Percentiles rank a stretch among this genome's conserved stretches.
Evolutionary conservation across 306 rosid genomes (phyloP).

Genomic region (Arachis stenosperma): DNA sequence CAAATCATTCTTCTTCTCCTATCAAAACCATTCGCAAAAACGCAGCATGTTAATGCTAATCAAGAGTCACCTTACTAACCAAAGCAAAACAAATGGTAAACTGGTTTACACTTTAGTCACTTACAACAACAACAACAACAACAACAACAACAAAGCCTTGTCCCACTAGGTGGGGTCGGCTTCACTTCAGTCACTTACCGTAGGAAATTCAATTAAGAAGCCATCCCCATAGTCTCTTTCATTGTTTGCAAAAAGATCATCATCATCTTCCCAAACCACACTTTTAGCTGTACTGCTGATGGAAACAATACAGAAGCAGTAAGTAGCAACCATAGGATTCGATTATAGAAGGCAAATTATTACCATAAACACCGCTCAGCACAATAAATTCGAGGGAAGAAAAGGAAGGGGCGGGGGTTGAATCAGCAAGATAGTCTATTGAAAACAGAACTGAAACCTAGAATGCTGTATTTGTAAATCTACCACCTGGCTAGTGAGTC

Average conservation of each 20-base stretch:
- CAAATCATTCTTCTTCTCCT: constrained; percentile 85
- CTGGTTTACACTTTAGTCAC: constrained; percentile 44
- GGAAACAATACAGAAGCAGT: constrained; percentile 38
- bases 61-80: constrained; percentile 37
- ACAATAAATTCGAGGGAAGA: constrained; percentile 13
- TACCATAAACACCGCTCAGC: constrained; percentile 27
- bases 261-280: constrained; percentile 79
- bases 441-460: constrained; percentile 27
- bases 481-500: constrained; percentile 83
- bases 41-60: constrained; percentile 38
- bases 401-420: too few species aligned
- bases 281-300: constrained; percentile 97
- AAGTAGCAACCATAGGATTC: not conserved
- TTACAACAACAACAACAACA: too few species aligned
- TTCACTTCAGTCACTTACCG: constrained; percentile 56
- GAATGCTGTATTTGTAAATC: constrained; percentile 33
- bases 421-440: constrained; percentile 7
- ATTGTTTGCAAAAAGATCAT: constrained; percentile 56
- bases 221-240: constrained; percentile 68
- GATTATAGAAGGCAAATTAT: constrained; percentile 28
- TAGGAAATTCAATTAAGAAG: constrained; percentile 81
- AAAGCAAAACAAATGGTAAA: constrained; percentile 34
- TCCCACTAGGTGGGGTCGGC: too few species aligned
- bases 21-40: constrained; percentile 39
- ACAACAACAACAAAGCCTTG: too few species aligned